Conservation (phyloP, 2,329 filamentous ascomycete genomes). For the Claviceps digitariae region DNA sequence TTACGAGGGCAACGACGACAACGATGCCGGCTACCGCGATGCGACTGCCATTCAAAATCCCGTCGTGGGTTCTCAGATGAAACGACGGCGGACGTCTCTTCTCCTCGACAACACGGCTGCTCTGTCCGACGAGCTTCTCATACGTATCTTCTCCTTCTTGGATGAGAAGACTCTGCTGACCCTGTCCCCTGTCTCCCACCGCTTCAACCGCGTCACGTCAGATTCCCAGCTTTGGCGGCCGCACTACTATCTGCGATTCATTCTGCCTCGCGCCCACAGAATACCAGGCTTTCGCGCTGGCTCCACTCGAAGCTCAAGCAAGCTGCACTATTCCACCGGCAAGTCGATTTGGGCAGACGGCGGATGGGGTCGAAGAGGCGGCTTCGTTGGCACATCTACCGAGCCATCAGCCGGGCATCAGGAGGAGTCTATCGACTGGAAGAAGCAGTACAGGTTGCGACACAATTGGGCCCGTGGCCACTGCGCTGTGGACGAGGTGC, state of each 20-base stretch:
- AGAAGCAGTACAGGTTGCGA: slow-evolving; percentile 71
- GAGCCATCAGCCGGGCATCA: not conserved
- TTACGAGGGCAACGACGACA: not conserved
- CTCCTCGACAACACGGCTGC: slow-evolving; percentile 48
- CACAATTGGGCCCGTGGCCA: slow-evolving; percentile 84
- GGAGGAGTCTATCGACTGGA: slow-evolving; percentile 56
- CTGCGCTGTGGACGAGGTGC: slow-evolving; percentile 67
- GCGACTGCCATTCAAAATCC: not conserved
- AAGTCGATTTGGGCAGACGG: slow-evolving; percentile 30
- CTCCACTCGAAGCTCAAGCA: slow-evolving; percentile 14
- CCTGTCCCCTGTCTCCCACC: slow-evolving; percentile 54
- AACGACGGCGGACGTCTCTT: slow-evolving; percentile 1
- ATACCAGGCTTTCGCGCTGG: slow-evolving; percentile 50
- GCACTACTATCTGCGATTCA: slow-evolving; percentile 77
- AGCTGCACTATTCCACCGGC: slow-evolving; percentile 31
- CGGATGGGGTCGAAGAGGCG: slow-evolving; percentile 25
- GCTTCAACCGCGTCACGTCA: slow-evolving; percentile 56
- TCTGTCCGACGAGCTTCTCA: slow-evolving; percentile 75
- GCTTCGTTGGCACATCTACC: slow-evolving; percentile 7
- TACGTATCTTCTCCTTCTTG: slow-evolving; percentile 73
- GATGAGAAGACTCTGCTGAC: slow-evolving; percentile 52
- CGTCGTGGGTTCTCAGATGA: not conserved
- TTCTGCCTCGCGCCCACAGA: slow-evolving; percentile 64
- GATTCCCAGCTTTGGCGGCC: slow-evolving; percentile 88
- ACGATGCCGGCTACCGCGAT: not conserved